Conservation (phyloP, 805 yeast genomes). For the Kodamaea jinghongensis region DNA sequence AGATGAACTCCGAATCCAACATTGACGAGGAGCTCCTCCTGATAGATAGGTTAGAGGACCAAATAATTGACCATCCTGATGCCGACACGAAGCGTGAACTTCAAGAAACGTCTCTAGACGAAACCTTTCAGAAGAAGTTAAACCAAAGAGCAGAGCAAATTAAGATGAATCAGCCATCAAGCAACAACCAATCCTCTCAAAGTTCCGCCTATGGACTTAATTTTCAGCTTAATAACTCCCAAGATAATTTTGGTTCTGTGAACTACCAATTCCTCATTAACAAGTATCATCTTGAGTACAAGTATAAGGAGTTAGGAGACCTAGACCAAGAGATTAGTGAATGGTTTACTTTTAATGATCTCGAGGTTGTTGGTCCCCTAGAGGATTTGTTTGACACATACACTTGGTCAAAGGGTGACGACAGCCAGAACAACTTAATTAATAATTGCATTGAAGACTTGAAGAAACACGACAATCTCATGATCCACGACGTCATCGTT, state of each 20-base stretch:
- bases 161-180: constrained; percentile 10
- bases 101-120: constrained; percentile 31
- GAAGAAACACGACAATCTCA: not conserved
- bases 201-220: not conserved
- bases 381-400: constrained; percentile 10
- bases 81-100: constrained; percentile 29
- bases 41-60: constrained; percentile 48
- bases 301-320: constrained; percentile 25
- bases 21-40: constrained; percentile 25
- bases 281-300: constrained; percentile 30
- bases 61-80: constrained; percentile 44
- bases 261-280: constrained; percentile 28
- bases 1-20: not conserved
- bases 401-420: constrained; percentile 6
- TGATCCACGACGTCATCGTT: constrained; percentile 4
- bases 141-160: constrained; percentile 43
- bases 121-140: constrained; percentile 41
- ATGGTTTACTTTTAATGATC: constrained; percentile 39
- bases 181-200: constrained; percentile 6
- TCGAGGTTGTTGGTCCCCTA: constrained; percentile 20
- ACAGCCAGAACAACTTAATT: constrained; percentile 1
- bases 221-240: constrained; percentile 7
- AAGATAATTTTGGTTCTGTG: constrained; percentile 14
- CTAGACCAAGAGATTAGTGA: constrained; percentile 32
- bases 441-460: constrained; percentile 4